Conservation (phyloP, 257 asterid species). For the Lycium ferocissimum region DNA sequence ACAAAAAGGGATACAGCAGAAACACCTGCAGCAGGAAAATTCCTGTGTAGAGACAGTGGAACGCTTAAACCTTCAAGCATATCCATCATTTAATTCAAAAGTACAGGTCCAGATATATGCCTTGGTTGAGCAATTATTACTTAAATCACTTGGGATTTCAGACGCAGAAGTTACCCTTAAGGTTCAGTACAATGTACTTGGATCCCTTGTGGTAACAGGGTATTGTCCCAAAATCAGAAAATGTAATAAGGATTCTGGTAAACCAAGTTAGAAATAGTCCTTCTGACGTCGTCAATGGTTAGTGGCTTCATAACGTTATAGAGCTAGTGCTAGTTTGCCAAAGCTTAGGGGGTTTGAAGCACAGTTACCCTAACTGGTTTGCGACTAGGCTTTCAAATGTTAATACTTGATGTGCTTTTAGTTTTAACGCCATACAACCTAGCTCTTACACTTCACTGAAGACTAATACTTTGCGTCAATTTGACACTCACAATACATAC, state of each 20-base stretch:
- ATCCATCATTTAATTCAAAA: neutral
- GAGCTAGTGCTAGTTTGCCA: neutral
- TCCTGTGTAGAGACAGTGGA: neutral
- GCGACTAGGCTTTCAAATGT: neutral
- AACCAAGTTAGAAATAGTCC: slow-evolving; percentile 10
- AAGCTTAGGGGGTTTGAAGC: neutral
- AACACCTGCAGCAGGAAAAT: neutral
- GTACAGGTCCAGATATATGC: neutral
- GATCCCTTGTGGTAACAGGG: neutral
- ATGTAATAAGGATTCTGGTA: neutral
- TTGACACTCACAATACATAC: neutral
- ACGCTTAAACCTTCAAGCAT: neutral
- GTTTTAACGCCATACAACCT: neutral
- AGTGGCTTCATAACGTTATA: slow-evolving; percentile 6
- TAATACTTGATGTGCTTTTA: neutral
- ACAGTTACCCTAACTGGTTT: neutral
- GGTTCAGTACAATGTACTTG: neutral
- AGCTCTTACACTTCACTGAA: neutral
- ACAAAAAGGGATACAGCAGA: neutral
- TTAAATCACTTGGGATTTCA: neutral
- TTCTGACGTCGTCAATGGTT: neutral
- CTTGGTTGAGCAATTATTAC: neutral
- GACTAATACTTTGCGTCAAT: neutral
- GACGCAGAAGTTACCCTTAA: slow-evolving; percentile 10
- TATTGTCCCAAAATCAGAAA: neutral